These are phyloP conservation scores for Erythrophleum fordii DNA, from an alignment of 306 rosid genomes.

Conservation along the genomic window DNA sequence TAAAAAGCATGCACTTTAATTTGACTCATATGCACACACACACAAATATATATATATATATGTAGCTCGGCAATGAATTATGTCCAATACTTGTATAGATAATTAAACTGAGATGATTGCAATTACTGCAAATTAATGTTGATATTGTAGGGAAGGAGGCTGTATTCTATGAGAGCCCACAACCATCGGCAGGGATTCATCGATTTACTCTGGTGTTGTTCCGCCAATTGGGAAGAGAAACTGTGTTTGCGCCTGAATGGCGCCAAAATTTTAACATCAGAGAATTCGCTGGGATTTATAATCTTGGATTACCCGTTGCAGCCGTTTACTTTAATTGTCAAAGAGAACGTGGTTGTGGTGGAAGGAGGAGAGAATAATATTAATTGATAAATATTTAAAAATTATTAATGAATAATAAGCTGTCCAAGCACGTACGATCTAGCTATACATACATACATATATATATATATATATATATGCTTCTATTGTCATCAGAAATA, in stretches of 20 bases:
- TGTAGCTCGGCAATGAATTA: too few relatives aligned
- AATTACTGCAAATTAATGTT: neutral
- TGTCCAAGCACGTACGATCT: too few relatives aligned
- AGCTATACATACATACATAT: too few relatives aligned
- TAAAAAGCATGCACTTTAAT: too few relatives aligned
- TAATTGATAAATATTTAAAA: neutral
- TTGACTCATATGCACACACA: too few relatives aligned
- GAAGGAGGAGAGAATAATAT: conserved; percentile 52
- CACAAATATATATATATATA: neutral
- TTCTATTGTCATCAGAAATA: too few relatives aligned
- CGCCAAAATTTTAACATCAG: conserved; percentile 82
- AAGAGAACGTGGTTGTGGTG: conserved; percentile 80
- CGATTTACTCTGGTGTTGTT: conserved; percentile 67
- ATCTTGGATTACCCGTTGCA: conserved; percentile 69
- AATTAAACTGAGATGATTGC: too few relatives aligned
- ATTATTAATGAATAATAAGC: neutral
- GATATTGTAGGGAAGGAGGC: conserved; percentile 40
- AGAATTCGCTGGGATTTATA: conserved; percentile 71
- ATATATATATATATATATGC: too few relatives aligned
- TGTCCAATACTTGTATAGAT: too few relatives aligned
- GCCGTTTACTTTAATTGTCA: conserved; percentile 78
- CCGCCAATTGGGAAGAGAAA: conserved; percentile 83
- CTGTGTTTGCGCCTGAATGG: conserved; percentile 85
- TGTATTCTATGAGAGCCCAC: conserved; percentile 58
- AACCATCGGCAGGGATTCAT: conserved; percentile 79